Evolutionary conservation across 306 rosid species (phyloP), one percentile per base, ranked within the genome.

Genomic region (Lathyrus tuberosus): DNA sequence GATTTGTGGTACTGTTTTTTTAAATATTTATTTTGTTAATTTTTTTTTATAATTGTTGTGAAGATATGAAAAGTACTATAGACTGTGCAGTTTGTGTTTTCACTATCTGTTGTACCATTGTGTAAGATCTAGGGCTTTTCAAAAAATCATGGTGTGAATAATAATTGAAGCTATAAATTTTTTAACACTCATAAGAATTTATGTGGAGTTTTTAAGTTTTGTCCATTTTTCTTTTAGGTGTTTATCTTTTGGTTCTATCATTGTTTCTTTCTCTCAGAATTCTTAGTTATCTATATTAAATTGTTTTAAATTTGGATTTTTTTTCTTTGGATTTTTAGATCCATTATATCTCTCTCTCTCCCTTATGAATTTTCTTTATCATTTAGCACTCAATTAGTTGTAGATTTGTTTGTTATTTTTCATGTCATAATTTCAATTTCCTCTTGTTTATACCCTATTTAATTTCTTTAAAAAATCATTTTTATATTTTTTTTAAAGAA

Each of bases 121-220:
- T 74, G 81, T 69, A 84, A 84, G 86, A 82, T 86, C 91, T 81
- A 77, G 83, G 84, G 76, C 33, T 66, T 22, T 15, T 42, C 4
- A 42, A 13, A 66, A 24, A 33, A 18, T 65, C 46, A 62, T 47
- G 15, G 49, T 62, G 51, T 52, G 37, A 65, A 46, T 41, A 57
- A 33, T 42, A 30, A 43, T 4, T 13, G 20, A 22, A 11, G 16
- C 9, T 62, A 38, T 40, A 1, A 48, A 60, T 12, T 61, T 73
- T 59, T 60, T n/a, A 47, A 49, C 18, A 17, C 35, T n/a, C 5
- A 49, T 4, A 22, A 18, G 13, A 56, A 46, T 12, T 5, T 33
- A 20, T 63, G n/a, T n/a, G n/a, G 58, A 40, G 65, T 33, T 54
- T 37, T 67, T 52, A 16, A 24, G 1, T 18, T 71, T 78, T 77